phyloP scores from a whole-genome alignment of 1,139 yeast genomes.

The Suzukiozyma palmioleophila region DNA sequence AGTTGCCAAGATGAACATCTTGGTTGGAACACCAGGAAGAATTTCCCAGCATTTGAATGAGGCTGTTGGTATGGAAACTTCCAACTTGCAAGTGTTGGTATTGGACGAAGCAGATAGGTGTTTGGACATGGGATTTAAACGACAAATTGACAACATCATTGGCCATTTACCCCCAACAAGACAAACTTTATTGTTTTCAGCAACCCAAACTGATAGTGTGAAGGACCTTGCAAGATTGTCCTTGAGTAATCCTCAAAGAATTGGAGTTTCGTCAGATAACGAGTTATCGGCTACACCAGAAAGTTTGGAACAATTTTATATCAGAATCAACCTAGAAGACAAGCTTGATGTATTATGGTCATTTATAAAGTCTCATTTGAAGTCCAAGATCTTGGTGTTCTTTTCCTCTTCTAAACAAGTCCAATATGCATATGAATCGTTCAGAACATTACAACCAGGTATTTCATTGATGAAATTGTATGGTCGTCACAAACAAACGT shows the following conservation, averaged over 20 bases:
- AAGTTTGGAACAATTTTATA: constrained; percentile 76
- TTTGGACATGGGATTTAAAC: constrained; percentile 93
- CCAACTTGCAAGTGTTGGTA: constrained; percentile 76
- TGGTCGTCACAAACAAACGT: constrained; percentile 93
- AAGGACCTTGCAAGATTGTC: constrained; percentile 87
- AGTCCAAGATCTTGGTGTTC: constrained; percentile 81
- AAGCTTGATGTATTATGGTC: constrained; percentile 86
- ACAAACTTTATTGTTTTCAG: constrained; percentile 87
- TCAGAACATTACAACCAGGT: constrained; percentile 93
- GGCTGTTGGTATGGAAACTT: constrained; percentile 77
- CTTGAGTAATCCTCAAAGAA: constrained; percentile 70
- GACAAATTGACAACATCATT: constrained; percentile 80
- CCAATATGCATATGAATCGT: constrained; percentile 86
- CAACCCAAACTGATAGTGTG: constrained; percentile 88
- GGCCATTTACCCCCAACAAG: constrained; percentile 79
- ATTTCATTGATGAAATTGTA: constrained; percentile 86
- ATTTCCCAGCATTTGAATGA: constrained; percentile 93
- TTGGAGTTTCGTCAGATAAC: constrained; percentile 54
- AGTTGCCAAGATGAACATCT: constrained; percentile 74
- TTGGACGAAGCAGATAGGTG: constrained; percentile 96
- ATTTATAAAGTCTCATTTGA: constrained; percentile 83
- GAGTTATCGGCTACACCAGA: constrained; percentile 70
- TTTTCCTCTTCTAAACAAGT: constrained; percentile 93
- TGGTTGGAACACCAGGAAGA: constrained; percentile 96
- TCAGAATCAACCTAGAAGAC: constrained; percentile 67